These are phyloP conservation scores for Paxillus involutus DNA, from an alignment of 768 basidiomycete species.

Conservation along the genomic window DNA sequence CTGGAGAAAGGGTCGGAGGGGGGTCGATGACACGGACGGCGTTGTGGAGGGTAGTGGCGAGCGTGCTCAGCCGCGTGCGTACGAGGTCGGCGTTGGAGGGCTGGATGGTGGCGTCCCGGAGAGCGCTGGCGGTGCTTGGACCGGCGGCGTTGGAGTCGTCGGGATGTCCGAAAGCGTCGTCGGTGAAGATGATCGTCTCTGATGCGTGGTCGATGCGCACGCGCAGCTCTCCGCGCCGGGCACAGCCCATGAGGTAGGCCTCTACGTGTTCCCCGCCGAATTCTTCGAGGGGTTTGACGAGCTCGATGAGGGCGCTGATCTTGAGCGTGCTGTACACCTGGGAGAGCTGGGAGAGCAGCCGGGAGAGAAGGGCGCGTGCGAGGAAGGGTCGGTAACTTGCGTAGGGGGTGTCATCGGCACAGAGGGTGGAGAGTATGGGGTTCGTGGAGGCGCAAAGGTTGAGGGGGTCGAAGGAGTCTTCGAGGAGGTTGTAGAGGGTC, in stretches of 20 bases:
- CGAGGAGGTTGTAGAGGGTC: slow-evolving; percentile 82
- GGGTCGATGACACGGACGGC: slow-evolving; percentile 61
- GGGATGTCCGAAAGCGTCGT: slow-evolving; percentile 61
- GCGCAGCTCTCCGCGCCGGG: slow-evolving; percentile 80
- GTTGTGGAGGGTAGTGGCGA: slow-evolving; percentile 73
- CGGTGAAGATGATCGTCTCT: slow-evolving; percentile 81
- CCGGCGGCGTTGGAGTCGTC: slow-evolving; percentile 34
- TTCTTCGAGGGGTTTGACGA: slow-evolving; percentile 73
- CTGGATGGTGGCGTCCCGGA: slow-evolving; percentile 56
- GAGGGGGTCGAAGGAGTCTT: slow-evolving; percentile 91
- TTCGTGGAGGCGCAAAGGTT: slow-evolving; percentile 77
- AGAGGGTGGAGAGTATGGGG: slow-evolving; percentile 69
- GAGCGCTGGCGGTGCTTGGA: slow-evolving; percentile 13
- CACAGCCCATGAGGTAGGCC: slow-evolving; percentile 91
- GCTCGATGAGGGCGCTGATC: slow-evolving; percentile 70
- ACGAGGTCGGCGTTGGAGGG: slow-evolving; percentile 72
- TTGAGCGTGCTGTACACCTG: slow-evolving; percentile 90
- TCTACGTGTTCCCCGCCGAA: slow-evolving; percentile 74
- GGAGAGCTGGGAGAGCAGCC: slow-evolving; percentile 86
- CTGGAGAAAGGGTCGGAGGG: slow-evolving; percentile 35
- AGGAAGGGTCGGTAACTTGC: slow-evolving; percentile 87
- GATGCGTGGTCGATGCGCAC: slow-evolving; percentile 88
- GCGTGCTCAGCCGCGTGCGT: slow-evolving; percentile 71
- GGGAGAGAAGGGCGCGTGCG: slow-evolving; percentile 87
- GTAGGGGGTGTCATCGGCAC: slow-evolving; percentile 46